These are phyloP conservation scores for Ascochyta viciae-villosae DNA, from an alignment of 2,329 filamentous ascomycete species.

Conservation along the genomic window DNA sequence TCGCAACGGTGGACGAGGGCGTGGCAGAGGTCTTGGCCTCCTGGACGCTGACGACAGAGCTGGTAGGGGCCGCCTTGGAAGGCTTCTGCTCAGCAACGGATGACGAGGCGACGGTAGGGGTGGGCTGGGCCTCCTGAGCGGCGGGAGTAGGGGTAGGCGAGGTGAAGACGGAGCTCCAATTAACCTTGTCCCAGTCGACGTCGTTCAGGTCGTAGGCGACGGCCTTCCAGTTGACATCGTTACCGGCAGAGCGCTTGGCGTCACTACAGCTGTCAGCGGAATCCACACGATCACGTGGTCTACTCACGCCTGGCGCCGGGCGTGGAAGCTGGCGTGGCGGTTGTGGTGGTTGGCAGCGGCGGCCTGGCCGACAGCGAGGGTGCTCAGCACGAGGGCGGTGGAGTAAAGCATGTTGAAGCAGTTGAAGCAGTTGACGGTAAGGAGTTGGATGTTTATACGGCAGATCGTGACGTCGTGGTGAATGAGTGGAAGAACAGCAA, in stretches of 20 bases:
- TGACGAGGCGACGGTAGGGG: slow-evolving; percentile 3
- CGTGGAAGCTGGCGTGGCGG: slow-evolving; percentile 48
- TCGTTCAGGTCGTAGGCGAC: slow-evolving; percentile 35
- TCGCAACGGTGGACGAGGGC: slow-evolving; percentile 4
- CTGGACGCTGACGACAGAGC: slow-evolving; percentile 15
- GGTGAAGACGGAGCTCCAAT: slow-evolving; percentile 33
- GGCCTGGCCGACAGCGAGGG: slow-evolving; percentile 46
- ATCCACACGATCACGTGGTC: not conserved
- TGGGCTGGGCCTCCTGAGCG: slow-evolving; percentile 3
- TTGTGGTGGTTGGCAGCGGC: slow-evolving; percentile 40
- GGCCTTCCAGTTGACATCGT: slow-evolving; percentile 40
- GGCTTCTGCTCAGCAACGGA: slow-evolving; percentile 5
- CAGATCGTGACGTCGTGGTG: slow-evolving; percentile 35
- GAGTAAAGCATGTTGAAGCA: slow-evolving; percentile 44
- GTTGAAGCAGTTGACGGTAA: slow-evolving; percentile 12
- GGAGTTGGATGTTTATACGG: slow-evolving; percentile 5
- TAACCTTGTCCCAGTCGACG: slow-evolving; percentile 39
- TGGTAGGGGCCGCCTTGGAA: slow-evolving; percentile 17
- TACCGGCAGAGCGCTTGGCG: slow-evolving; percentile 34
- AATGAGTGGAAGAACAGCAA: slow-evolving; percentile 39
- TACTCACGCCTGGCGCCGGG: slow-evolving; percentile 43
- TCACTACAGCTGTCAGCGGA: slow-evolving; percentile 30
- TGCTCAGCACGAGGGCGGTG: slow-evolving; percentile 47
- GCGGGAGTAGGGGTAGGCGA: slow-evolving; percentile 22
- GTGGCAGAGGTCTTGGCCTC: slow-evolving; percentile 17